phyloP scores from a whole-genome alignment of 306 rosid genomes.

The Boehmeria nivea region DNA sequence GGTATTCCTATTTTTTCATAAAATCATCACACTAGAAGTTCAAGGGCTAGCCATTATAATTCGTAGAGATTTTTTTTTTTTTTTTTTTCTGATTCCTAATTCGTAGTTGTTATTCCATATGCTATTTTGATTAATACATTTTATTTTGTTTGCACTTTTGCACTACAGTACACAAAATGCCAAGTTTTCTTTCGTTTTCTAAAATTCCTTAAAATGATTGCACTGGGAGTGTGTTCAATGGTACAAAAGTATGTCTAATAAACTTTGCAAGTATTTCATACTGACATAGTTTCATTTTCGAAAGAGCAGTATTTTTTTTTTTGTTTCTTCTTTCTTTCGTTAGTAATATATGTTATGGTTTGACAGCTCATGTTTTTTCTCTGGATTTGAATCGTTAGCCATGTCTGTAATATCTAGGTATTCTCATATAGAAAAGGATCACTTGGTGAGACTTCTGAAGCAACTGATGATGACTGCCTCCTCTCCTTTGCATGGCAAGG shows the following conservation, averaged over 20 bases:
- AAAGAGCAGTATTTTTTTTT: neutral
- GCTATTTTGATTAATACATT: no score
- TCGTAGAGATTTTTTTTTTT: neutral
- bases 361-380: neutral
- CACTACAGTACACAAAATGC: no score
- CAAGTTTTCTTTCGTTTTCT: no score
- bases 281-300: neutral
- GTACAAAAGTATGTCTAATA: neutral
- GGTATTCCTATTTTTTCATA: slow-evolving; percentile 38
- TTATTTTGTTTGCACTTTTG: no score
- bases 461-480: slow-evolving; percentile 47
- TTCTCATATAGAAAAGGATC: slow-evolving; percentile 76
- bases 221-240: no score
- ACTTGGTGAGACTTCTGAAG: slow-evolving; percentile 80
- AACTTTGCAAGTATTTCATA: neutral
- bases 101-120: neutral
- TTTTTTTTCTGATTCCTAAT: neutral
- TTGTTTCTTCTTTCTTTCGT: neutral
- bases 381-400: slow-evolving; percentile 1
- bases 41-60: no score
- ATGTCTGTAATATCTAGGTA: slow-evolving; percentile 47
- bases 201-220: no score
- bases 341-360: neutral
- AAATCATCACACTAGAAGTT: neutral
- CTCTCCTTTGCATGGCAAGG: slow-evolving; percentile 45